phyloP scores from a whole-genome alignment of 2,329 filamentous ascomycete species.

The Alternaria sp. region DNA sequence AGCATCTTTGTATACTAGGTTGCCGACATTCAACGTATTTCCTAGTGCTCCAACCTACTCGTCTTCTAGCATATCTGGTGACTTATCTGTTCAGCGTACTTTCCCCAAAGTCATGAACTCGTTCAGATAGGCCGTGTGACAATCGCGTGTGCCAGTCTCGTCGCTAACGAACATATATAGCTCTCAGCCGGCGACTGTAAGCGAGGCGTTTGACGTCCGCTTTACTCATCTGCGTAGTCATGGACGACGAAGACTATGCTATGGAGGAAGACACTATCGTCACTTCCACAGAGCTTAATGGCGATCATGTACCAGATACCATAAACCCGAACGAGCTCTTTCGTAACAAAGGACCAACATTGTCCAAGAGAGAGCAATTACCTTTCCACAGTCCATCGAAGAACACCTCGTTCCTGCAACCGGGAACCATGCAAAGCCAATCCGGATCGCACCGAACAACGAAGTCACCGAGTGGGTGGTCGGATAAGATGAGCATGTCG shows the following conservation, averaged over 20 bases:
- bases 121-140: neutral
- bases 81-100: neutral
- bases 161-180: conserved; percentile 20
- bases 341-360: conserved; percentile 20
- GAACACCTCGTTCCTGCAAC: conserved; percentile 15
- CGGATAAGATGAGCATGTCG: conserved; percentile 37
- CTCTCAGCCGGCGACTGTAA: conserved; percentile 18
- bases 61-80: neutral
- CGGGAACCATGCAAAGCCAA: conserved; percentile 8
- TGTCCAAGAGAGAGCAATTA: conserved; percentile 35
- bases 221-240: conserved; percentile 19
- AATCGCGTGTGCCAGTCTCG: neutral
- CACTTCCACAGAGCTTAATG: conserved; percentile 46
- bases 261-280: conserved; percentile 44
- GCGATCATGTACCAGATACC: conserved; percentile 30
- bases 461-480: conserved; percentile 22
- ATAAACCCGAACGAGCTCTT: conserved; percentile 43
- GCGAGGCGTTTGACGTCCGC: conserved; percentile 29
- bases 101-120: neutral
- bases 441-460: conserved; percentile 14
- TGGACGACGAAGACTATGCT: conserved; percentile 41
- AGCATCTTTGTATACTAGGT: neutral
- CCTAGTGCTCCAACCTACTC: neutral
- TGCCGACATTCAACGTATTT: neutral
- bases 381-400: conserved; percentile 37